phyloP scores from a whole-genome alignment of 2,329 filamentous ascomycete genomes.

The Fusarium falciforme region DNA sequence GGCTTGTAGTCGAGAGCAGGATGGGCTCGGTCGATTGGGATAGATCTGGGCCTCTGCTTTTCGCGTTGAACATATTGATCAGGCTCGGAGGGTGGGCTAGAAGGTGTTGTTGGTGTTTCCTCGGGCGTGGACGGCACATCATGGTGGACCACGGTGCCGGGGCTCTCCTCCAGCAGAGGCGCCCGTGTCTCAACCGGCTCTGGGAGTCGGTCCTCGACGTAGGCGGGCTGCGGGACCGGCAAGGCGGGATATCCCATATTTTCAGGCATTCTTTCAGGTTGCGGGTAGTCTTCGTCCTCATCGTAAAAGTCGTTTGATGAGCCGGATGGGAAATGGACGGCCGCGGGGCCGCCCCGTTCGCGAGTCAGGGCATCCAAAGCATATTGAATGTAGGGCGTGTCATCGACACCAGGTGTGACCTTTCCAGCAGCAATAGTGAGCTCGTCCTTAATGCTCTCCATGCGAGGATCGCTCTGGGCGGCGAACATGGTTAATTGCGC shows the following conservation, averaged over 20 bases:
- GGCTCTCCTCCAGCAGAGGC: conserved; percentile 27
- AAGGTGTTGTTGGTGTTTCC: conserved; percentile 24
- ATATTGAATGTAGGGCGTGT: conserved; percentile 89
- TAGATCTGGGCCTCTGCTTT: conserved; percentile 49
- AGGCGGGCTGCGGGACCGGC: conserved; percentile 42
- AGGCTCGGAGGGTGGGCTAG: conserved; percentile 22
- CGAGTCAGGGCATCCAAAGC: conserved; percentile 88
- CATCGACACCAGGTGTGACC: conserved; percentile 82
- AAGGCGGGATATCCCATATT: conserved; percentile 34
- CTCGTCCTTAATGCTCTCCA: conserved; percentile 62
- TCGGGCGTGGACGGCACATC: conserved; percentile 14
- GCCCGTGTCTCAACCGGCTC: conserved; percentile 34
- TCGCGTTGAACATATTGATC: conserved; percentile 38
- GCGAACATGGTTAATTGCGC: conserved; percentile 54
- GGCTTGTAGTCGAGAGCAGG: conserved; percentile 77
- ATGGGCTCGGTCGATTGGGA: conserved; percentile 52
- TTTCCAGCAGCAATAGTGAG: conserved; percentile 61
- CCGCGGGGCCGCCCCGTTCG: conserved; percentile 71
- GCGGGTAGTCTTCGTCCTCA: conserved; percentile 45
- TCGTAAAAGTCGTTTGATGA: conserved; percentile 45
- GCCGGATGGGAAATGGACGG: conserved; percentile 61
- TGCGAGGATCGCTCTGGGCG: conserved; percentile 47
- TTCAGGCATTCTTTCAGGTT: conserved; percentile 31
- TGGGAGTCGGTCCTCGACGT: conserved; percentile 43
- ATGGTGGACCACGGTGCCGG: conserved; percentile 35